A percentile compares a stretch with the other conserved stretches of the same genome.
Conservation (phyloP, 2,329 filamentous ascomycete genomes). For the Lachnellula occidentalis region DNA sequence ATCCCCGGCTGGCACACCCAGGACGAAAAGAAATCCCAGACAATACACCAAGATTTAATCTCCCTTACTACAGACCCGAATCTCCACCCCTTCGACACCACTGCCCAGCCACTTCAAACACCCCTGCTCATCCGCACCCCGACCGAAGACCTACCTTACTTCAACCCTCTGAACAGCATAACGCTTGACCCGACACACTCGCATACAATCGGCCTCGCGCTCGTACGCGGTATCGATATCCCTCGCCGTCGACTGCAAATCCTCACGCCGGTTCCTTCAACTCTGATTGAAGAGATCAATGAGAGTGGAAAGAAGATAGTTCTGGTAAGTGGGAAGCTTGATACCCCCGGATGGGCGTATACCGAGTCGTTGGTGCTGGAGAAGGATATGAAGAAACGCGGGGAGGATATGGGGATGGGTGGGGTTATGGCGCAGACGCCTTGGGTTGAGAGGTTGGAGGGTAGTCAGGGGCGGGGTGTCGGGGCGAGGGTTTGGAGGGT, state of each 20-base stretch:
- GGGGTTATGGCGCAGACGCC: constrained; percentile 38
- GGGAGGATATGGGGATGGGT: constrained; percentile 9
- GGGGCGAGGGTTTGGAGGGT: constrained; percentile 60
- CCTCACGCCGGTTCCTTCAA: constrained; percentile 51
- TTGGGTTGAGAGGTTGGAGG: constrained; percentile 55
- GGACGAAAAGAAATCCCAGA: background rate
- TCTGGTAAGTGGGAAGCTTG: constrained; percentile 63
- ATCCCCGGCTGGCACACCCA: constrained; percentile 35
- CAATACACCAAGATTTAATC: background rate
- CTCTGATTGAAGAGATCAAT: constrained; percentile 37
- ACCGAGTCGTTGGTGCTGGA: constrained; percentile 48
- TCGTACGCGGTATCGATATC: constrained; percentile 65
- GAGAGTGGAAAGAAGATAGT: constrained; percentile 47
- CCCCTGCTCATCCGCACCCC: constrained; percentile 35
- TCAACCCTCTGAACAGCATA: constrained; percentile 48
- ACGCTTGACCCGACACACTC: constrained; percentile 56
- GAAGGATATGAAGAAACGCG: constrained; percentile 27
- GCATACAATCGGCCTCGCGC: constrained; percentile 55
- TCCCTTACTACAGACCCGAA: constrained; percentile 8
- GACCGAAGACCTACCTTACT: constrained; percentile 55
- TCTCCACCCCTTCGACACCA: constrained; percentile 5
- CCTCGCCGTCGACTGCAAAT: constrained; percentile 52
- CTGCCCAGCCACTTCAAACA: constrained; percentile 2
- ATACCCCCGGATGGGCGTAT: constrained; percentile 65
- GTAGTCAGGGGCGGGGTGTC: constrained; percentile 49